These are phyloP conservation scores for Phoma herbarum DNA, from an alignment of 2,329 filamentous ascomycete genomes.

Conservation along the genomic window DNA sequence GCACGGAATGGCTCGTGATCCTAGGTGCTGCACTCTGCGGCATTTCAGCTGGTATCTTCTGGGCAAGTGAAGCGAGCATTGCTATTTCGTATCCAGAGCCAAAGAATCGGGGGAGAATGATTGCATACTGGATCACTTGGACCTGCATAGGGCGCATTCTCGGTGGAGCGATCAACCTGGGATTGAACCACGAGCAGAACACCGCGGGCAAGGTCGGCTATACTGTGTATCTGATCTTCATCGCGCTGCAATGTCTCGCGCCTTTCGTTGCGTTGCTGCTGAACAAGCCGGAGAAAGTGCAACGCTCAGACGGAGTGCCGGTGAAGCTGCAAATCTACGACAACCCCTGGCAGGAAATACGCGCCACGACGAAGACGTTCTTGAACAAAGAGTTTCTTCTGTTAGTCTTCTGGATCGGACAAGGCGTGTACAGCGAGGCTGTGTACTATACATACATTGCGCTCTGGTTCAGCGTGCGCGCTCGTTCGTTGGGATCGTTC, in stretches of 20 bases:
- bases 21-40: slow-evolving; percentile 26
- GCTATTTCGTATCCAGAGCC: slow-evolving; percentile 24
- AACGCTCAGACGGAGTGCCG: slow-evolving; percentile 51
- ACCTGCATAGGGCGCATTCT: slow-evolving; percentile 63
- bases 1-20: slow-evolving; percentile 26
- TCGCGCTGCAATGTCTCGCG: slow-evolving; percentile 57
- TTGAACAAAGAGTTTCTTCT: slow-evolving; percentile 58
- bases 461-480: slow-evolving; percentile 61
- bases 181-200: slow-evolving; percentile 56
- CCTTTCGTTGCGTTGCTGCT: slow-evolving; percentile 55
- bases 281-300: slow-evolving; percentile 56
- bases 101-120: slow-evolving; percentile 22
- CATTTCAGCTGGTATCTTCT: slow-evolving; percentile 27
- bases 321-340: slow-evolving; percentile 52
- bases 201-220: slow-evolving; percentile 57
- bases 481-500: slow-evolving; percentile 57
- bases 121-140: slow-evolving; percentile 61
- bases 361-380: slow-evolving; percentile 30
- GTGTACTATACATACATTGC: slow-evolving; percentile 57
- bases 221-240: slow-evolving; percentile 50
- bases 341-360: slow-evolving; percentile 40
- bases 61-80: slow-evolving; percentile 25
- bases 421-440: slow-evolving; percentile 19
- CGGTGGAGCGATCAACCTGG: slow-evolving; percentile 60
- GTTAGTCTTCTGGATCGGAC: slow-evolving; percentile 50